Evolutionary conservation across 2,329 filamentous ascomycete species (phyloP), one percentile per base, ranked within the genome.

Genomic region (Colletotrichum eleusines): DNA sequence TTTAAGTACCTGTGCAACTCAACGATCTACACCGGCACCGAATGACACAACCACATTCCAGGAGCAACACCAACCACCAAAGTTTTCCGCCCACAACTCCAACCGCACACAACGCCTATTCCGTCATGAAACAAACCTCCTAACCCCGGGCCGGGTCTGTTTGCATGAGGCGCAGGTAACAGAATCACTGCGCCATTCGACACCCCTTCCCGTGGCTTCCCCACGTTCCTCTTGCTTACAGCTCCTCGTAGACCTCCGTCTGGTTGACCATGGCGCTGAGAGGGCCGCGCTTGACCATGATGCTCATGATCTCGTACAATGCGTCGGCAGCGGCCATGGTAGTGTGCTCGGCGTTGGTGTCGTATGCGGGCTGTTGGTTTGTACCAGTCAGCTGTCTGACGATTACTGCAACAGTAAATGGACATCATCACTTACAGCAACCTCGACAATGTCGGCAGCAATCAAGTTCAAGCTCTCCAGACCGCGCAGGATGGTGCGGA

Each of bases 281-380:
- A 0, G 91, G 91, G 0, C 92, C 92, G 75, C 90, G 90, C 86
- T 94, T 93, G 20, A 94, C 91, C 92, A 94, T 95, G 72, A 95
- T 86, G 16, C 89, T 93, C 88, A 94, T 92, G 58, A 95, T 88
- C 80, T 95, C 92, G 76, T 92, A 95, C 26, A 95, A 81, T 0
- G 88, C 88, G 79, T 94, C 80, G 5, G 90, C 90, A 2, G 90
- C 90, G 1, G 90, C 90, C 90, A 92, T 92, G n/a, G 90, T 92
- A 1, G 90, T 92, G 73, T 89, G 84, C 80, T 92, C 90, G 1
- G 91, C 90, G 73, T 92, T 92, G 6, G 90, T 92, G 75, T 92
- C 90, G 74, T 92, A 92, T 0, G 90, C 90, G 5, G 90, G 90
- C 75, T 84, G 51, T 55, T 28, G 12, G 1, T 35, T 14, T 12